Conservation (phyloP, 305 asterid species). For the Solanum hybrid region DNA sequence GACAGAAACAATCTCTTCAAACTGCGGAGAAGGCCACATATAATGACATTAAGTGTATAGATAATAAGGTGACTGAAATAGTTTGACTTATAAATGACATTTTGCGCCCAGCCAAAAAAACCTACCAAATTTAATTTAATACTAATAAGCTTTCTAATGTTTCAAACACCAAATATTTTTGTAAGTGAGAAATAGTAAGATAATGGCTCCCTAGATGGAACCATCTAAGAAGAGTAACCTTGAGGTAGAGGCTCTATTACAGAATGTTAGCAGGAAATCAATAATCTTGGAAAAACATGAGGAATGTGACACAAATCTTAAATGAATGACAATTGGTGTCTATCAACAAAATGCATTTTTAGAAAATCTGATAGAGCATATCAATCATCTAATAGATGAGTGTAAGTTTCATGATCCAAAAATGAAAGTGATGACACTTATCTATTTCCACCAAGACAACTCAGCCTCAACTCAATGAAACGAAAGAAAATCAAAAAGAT, state of each 20-base stretch:
- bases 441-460: background rate
- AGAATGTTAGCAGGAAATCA: background rate
- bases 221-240: too few relatives aligned
- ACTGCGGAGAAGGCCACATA: background rate
- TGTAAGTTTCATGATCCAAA: background rate
- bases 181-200: background rate
- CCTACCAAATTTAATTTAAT: background rate
- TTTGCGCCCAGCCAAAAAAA: background rate
- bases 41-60: background rate
- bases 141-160: background rate
- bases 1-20: background rate
- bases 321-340: too few relatives aligned
- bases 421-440: background rate
- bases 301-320: background rate
- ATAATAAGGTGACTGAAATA: background rate
- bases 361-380: background rate
- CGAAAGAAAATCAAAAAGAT: background rate
- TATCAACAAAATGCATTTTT: too few relatives aligned
- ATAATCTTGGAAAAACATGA: background rate
- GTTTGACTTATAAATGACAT: background rate
- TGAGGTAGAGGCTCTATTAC: background rate
- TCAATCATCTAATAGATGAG: background rate
- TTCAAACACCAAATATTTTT: background rate
- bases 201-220: too few relatives aligned
- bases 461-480: background rate